Evolutionary conservation across 352 stramenopile species (phyloP).

Genomic region (Phytopythium litorale): DNA sequence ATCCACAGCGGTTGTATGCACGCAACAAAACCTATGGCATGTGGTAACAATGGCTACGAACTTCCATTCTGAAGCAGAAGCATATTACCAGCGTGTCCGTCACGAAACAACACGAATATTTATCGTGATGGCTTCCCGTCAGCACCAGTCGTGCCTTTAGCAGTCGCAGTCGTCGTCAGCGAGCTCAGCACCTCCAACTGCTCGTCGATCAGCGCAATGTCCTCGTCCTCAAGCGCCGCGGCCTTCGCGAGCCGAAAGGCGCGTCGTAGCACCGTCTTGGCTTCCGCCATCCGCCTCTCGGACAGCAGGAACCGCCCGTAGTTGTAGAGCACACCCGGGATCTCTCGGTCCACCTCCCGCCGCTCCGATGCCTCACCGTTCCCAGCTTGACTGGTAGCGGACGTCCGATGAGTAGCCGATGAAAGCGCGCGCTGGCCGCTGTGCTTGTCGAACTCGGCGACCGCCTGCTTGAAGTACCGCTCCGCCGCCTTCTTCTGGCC

Average conservation of each 20-base stretch:
- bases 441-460: constrained; percentile 25
- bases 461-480: constrained; percentile 30
- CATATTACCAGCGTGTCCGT: too few species aligned
- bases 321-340: constrained; percentile 33
- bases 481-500: constrained; percentile 17
- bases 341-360: constrained; percentile 25
- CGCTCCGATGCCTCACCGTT: constrained; percentile 17
- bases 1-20: too few species aligned
- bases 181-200: constrained; percentile 17
- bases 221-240: constrained; percentile 6
- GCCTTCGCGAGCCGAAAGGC: constrained; percentile 12
- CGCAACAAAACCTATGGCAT: too few species aligned
- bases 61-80: too few species aligned
- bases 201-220: constrained; percentile 15
- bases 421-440: constrained; percentile 24
- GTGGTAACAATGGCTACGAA: too few species aligned
- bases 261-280: constrained; percentile 16
- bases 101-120: too few species aligned
- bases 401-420: constrained; percentile 9
- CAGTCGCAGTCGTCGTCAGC: neutral
- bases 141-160: neutral
- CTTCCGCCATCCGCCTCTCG: constrained; percentile 23
- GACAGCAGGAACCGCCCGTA: constrained; percentile 27
- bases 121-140: neutral
- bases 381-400: neutral